Conservation (phyloP, 352 stramenopile species). For the Pythium folliculosum region DNA sequence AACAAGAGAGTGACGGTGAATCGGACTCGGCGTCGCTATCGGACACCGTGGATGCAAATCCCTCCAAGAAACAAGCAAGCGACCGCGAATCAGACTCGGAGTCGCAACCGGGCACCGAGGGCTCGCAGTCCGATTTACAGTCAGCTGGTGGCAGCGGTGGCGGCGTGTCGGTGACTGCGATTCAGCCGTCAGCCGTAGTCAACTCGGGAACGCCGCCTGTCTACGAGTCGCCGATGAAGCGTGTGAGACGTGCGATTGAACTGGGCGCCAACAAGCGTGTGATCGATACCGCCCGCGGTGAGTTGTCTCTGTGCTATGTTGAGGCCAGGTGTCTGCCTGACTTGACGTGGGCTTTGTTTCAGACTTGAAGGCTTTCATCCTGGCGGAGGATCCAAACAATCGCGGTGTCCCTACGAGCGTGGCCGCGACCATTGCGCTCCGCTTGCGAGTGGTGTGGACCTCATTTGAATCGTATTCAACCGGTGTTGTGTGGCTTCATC, state of each 20-base stretch:
- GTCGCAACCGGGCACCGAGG: too few relatives aligned
- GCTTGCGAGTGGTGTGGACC: conserved; percentile 9
- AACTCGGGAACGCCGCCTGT: too few relatives aligned
- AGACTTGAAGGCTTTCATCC: not conserved
- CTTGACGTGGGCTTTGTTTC: not conserved
- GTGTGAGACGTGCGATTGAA: not conserved
- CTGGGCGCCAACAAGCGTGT: not conserved
- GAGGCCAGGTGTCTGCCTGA: not conserved
- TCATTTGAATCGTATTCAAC: not conserved
- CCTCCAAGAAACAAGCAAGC: too few relatives aligned
- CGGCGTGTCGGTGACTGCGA: too few relatives aligned
- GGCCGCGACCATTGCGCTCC: not conserved
- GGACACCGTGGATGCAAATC: too few relatives aligned
- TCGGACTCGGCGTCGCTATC: too few relatives aligned
- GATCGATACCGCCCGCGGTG: not conserved
- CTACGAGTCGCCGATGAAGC: not conserved
- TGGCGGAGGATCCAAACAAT: not conserved
- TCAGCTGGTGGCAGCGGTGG: too few relatives aligned
- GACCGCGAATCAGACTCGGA: too few relatives aligned
- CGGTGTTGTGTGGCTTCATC: conserved; percentile 1
- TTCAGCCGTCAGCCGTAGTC: too few relatives aligned
- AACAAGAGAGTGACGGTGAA: too few relatives aligned
- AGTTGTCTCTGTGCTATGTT: not conserved
- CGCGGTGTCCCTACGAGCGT: not conserved
- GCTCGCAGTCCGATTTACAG: too few relatives aligned